Evolutionary conservation across 164 flowering plant species (phyloP), one percentile per base, ranked within the genome.

Genomic region (Macadamia integrifolia): DNA sequence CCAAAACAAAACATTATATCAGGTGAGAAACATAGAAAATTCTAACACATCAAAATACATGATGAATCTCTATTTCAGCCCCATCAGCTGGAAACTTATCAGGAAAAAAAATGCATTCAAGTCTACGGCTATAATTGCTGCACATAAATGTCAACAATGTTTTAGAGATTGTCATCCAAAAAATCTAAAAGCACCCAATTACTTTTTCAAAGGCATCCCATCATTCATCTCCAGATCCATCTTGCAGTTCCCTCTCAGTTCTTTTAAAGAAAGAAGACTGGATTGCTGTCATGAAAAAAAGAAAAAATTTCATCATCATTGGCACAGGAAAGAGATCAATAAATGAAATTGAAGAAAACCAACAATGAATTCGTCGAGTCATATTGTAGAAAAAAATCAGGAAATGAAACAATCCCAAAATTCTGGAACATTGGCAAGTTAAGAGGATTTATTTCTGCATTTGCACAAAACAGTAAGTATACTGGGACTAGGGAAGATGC

Each of bases 211-310:
- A 58, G 82, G 77, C 72, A 49, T 71, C 43, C 65, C 74, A 64
- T 80, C 71, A 18, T 69, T 69, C 72, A 63, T 71, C 82, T 85
- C 91, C 63, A 89, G 66, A 65, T 93, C 86, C 60, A 64, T 75
- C 82, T 87, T 87, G 85, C 88, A 86, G 56, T 80, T 78, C 15
- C 80, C 93, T 74, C 87, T 88, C 83, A 89, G 58, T 32, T 86
- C 89, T 63, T 82, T 81, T 32, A 91, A 71, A 11, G 80, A 61
- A 14, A 68, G 56, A 74, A 75, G 82, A 60, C 74, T 79, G 18
- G 80, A 77, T 85, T 93, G 82, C 98, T 91, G 92, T 70, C 40
- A 62, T 44, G 44, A 1, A 72, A 43, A 71, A 59, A 14, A n/a
- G n/a, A 30, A 9, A 58, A 55, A 62, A 1, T 58, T 30, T 29